Percentiles rank a stretch among this genome's conserved stretches.
These are phyloP conservation scores for Cutaneotrichosporon sp. DNA, from an alignment of 1,284 basidiomycete species.

Conservation along the genomic window DNA sequence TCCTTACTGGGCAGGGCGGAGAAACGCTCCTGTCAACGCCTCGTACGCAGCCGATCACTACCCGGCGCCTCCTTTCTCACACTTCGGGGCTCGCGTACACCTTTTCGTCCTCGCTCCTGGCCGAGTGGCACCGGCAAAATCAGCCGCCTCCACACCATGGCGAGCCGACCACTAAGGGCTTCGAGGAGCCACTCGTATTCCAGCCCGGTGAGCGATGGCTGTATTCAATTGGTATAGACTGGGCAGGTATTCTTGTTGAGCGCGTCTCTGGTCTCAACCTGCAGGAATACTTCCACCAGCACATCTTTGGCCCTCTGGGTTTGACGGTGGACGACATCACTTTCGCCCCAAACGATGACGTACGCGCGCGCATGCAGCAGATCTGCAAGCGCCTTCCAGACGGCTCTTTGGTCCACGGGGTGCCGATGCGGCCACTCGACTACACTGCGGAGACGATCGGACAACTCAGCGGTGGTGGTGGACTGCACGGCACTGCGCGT, in stretches of 20 bases:
- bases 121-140: conserved; percentile 22
- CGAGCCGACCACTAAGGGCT: conserved; percentile 19
- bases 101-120: conserved; percentile 17
- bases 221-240: conserved; percentile 47
- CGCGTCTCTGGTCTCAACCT: conserved; percentile 36
- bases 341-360: conserved; percentile 34
- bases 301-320: conserved; percentile 22
- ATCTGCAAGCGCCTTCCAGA: conserved; percentile 22
- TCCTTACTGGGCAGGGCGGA: conserved; percentile 16
- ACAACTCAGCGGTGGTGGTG: conserved; percentile 38
- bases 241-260: conserved; percentile 41
- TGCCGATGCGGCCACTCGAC: conserved; percentile 12
- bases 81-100: conserved; percentile 20
- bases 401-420: conserved; percentile 13
- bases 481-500: conserved; percentile 37
- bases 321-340: conserved; percentile 28
- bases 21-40: conserved; percentile 8
- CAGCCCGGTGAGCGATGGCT: conserved; percentile 39
- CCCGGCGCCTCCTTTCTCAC: conserved; percentile 23
- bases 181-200: conserved; percentile 30
- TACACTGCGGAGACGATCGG: neutral
- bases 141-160: conserved; percentile 28
- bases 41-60: conserved; percentile 17
- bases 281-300: conserved; percentile 35
- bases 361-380: conserved; percentile 23